Percentiles rank a stretch among this genome's conserved stretches.
Conservation (phyloP, 2,329 filamentous ascomycete genomes). For the Clonostachys rosea region DNA sequence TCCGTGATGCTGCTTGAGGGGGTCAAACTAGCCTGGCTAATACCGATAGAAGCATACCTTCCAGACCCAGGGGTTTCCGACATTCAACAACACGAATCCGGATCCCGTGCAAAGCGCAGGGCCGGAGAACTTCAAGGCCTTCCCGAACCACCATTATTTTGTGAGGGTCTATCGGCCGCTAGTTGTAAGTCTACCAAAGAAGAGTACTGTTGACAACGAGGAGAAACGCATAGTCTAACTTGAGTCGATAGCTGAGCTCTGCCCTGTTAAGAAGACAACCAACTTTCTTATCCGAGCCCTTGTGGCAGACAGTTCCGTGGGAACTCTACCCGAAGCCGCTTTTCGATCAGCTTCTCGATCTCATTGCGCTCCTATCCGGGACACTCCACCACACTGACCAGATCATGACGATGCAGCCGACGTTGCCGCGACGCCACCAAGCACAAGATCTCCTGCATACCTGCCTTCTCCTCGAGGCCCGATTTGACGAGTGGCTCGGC, state of each 20-base stretch:
- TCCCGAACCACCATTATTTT: conserved; percentile 55
- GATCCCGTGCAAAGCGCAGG: conserved; percentile 19
- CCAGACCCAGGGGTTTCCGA: too few species aligned
- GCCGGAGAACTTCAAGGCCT: conserved; percentile 39
- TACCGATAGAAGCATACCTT: too few species aligned
- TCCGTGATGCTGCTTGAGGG: conserved; percentile 16
- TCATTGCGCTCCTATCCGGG: conserved; percentile 38
- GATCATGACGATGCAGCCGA: conserved; percentile 30
- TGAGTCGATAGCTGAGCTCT: conserved; percentile 30
- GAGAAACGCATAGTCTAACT: not conserved
- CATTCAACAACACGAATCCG: too few species aligned
- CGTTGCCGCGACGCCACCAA: conserved; percentile 31
- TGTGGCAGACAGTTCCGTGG: conserved; percentile 50
- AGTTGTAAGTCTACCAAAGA: conserved; percentile 32
- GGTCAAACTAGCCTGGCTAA: too few species aligned
- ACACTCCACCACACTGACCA: conserved; percentile 40
- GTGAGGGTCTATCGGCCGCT: conserved; percentile 47
- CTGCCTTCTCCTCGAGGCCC: conserved; percentile 40
- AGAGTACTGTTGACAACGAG: not conserved
- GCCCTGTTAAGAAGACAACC: conserved; percentile 43
- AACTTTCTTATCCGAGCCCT: conserved; percentile 44
- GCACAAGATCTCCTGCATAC: conserved; percentile 42
- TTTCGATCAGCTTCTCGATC: conserved; percentile 48
- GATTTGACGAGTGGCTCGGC: conserved; percentile 42
- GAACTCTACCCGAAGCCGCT: conserved; percentile 42